Evolutionary conservation across 2,329 filamentous ascomycete genomes (phyloP), one percentile per base, ranked within the genome.

Genomic region (Clonostachys solani): DNA sequence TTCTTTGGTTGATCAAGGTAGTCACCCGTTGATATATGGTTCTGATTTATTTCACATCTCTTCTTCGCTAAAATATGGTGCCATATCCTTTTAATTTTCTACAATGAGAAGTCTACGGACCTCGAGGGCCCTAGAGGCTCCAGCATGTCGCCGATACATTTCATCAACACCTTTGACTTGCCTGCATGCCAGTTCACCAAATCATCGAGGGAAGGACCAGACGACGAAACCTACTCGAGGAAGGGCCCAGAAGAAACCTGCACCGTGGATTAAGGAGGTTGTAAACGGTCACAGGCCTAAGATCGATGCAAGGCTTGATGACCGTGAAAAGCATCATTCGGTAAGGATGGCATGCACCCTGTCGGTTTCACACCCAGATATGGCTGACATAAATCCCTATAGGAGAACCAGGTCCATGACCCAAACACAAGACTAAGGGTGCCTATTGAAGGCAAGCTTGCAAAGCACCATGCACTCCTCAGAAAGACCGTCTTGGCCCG

Each of bases 341-440:
- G 47, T 48, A 41, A 42, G 36, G n/a, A 16, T 15, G n/a, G n/a
- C 13, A 10, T 15, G 23, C 17, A 43, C 17, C 49, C 33, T 59
- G 54, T 3, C 64, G 23, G 23, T 29, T 29, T 66, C 16, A 23
- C 29, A 54, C 62, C 47, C 46, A 9, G 17, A 23, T 9, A 40
- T 29, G 6, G 13, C 10, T 42, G 9, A 35, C 18, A 33, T 34
- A 23, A 44, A 52, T 19, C 19, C 15, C 9, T 16, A 16, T 41
- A 67, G 64, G 54, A 62, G 35, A 59, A 59, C 45, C 55, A 62
- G 18, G 63, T 61, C 7, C 62, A 66, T 51, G 64, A 67, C 44
- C 63, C 62, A n/a, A 58, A 57, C 19, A 56, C 61, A 17, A 60
- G 64, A 23, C 42, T 67, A 15, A 56, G 61, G 6, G 51, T 62